Conservation (phyloP, 2,329 filamentous ascomycete genomes). For the Phialophora verrucosa region DNA sequence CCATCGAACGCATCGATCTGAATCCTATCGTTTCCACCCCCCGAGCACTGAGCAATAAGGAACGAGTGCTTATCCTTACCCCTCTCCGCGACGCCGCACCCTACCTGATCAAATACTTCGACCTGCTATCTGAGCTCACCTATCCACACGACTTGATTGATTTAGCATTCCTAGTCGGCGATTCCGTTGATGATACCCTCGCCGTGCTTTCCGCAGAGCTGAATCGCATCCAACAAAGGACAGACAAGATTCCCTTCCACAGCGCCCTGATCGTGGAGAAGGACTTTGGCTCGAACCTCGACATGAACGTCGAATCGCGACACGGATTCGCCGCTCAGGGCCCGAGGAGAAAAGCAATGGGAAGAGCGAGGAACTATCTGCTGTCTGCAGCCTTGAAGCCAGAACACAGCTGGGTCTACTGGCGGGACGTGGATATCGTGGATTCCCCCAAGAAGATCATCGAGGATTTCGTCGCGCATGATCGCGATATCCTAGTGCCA, state of each 20-base stretch:
- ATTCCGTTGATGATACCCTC: constrained; percentile 88
- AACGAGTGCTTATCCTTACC: constrained; percentile 88
- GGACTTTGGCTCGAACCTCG: constrained; percentile 78
- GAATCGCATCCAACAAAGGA: constrained; percentile 81
- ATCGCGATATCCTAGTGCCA: constrained; percentile 89
- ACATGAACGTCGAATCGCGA: constrained; percentile 79
- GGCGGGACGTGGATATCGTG: constrained; percentile 95
- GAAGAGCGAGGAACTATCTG: constrained; percentile 87
- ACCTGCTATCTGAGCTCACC: constrained; percentile 84
- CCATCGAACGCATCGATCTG: constrained; percentile 80
- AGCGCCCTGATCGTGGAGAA: constrained; percentile 88
- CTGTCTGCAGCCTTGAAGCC: constrained; percentile 82
- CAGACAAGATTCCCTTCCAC: constrained; percentile 80
- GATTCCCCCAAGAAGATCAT: constrained; percentile 87
- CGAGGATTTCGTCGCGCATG: constrained; percentile 93
- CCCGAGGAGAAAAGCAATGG: constrained; percentile 88
- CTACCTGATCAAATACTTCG: constrained; percentile 88
- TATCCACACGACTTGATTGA: constrained; percentile 97
- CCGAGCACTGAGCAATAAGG: constrained; percentile 78
- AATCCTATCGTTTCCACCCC: constrained; percentile 82
- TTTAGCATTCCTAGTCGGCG: constrained; percentile 89
- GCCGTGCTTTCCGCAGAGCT: constrained; percentile 85
- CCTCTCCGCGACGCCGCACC: constrained; percentile 86
- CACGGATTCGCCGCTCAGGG: constrained; percentile 88
- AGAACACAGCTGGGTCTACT: constrained; percentile 98